These are phyloP conservation scores for Penicillium rolfsii DNA, from an alignment of 2,329 filamentous ascomycete genomes.

Conservation along the genomic window DNA sequence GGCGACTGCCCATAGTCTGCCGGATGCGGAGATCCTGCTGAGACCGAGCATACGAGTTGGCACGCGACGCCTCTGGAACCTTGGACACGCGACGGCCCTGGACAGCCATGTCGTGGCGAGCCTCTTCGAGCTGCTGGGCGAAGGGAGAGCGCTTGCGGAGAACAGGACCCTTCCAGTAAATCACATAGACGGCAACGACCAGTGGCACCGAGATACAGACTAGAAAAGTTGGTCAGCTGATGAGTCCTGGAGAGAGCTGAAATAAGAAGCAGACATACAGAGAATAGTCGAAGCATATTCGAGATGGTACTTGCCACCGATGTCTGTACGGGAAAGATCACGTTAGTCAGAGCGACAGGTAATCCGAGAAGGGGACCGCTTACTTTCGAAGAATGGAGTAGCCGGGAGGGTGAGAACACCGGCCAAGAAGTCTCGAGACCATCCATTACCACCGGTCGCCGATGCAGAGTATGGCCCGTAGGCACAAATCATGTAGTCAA, in stretches of 20 bases:
- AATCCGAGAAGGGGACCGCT: constrained; percentile 22
- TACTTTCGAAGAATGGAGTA: constrained; percentile 53
- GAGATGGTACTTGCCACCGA: constrained; percentile 58
- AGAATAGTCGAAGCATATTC: constrained; percentile 67
- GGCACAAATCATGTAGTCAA: constrained; percentile 70
- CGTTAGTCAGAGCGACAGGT: constrained; percentile 8
- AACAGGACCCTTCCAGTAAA: constrained; percentile 66
- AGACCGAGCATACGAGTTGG: constrained; percentile 45
- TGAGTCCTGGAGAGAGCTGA: background rate
- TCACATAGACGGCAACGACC: constrained; percentile 65
- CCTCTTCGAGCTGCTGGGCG: constrained; percentile 63
- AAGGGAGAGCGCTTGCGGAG: constrained; percentile 66
- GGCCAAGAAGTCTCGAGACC: constrained; percentile 66
- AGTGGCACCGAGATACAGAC: constrained; percentile 63
- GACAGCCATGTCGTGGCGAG: constrained; percentile 38
- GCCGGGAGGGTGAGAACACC: constrained; percentile 66
- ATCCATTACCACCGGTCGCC: constrained; percentile 69
- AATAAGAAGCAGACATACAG: constrained; percentile 38
- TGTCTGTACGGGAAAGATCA: constrained; percentile 46
- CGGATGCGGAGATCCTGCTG: constrained; percentile 45
- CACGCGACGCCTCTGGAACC: constrained; percentile 40
- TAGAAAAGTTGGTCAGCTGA: constrained; percentile 14
- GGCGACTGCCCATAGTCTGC: constrained; percentile 41
- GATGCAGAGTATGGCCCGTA: constrained; percentile 69
- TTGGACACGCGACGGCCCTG: constrained; percentile 39